Base-by-base conservation (phyloP, 2,329 filamentous ascomycete species). In the Ophiobolus disseminans region DNA sequence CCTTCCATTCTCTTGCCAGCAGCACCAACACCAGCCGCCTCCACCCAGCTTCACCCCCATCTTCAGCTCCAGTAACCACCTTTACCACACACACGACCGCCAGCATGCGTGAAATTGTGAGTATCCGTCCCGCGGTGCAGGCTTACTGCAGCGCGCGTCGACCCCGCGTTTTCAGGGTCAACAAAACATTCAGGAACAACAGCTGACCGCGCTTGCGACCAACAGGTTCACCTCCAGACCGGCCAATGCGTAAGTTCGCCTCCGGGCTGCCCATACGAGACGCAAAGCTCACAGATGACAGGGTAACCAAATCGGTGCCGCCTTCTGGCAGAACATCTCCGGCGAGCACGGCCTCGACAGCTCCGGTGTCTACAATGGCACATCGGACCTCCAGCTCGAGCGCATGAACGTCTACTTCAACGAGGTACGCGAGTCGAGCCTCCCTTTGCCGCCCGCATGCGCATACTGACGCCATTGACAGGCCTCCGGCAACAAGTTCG, bases 271-370 rank as follows among this genome's bases (percentile, higher is more conserved):
- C 14, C 35, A 40, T 54, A n/a, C 26, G 50, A 55, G 38, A 49
- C 50, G 50, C 10, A 51, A 53, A 40, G 47, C 70, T 74, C 48
- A 75, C 62, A 48, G 45, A 69, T 57, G 47, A 68, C 72, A 97
- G 93, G 94, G 94, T 86, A 99, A 99, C 89, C 94, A 99, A 90
- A 96, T 97, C 71, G 94, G 94, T 93, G 94, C 94, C 84, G 94
- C 94, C 81, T 99, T 99, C 86, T 99, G 94, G 88, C 80, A 82
- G 74, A 80, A 73, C 63, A 82, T 83, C 71, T 82, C 80, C 57
- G 80, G 81, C 71, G 81, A 83, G 85, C 94, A 99, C 79, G 94
- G 94, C 74, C 91, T 99, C 75, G 94, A 99, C 81, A 91, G 89
- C 81, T 90, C 90, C 78, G 93, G 93, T 81, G 88, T 97, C 70